Base-by-base conservation (phyloP, 768 basidiomycete species). In the Hygrocybe coccinea region DNA sequence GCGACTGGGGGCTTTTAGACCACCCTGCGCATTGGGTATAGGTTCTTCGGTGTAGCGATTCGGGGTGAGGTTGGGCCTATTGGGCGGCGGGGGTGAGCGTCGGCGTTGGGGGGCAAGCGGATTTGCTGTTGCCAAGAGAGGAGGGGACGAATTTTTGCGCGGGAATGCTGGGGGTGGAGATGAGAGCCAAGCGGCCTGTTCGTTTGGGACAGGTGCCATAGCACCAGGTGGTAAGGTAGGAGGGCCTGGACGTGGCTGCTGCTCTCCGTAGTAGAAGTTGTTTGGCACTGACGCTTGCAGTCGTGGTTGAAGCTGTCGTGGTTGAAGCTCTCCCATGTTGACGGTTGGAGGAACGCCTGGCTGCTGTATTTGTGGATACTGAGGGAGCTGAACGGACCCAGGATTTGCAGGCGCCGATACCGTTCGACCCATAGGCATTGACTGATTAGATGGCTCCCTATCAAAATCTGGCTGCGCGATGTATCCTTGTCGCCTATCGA, bases 71-170 rank as follows among this genome's bases (percentile, higher is more conserved):
- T 66, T 61, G 43, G 63, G 12, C 12, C 14, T 56, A 24, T 69
- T 38, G 34, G 64, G 71, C 8, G 75, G 63, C 14, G 85, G 84
- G 0, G 85, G 82, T 3, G 85, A 85, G 29, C 78, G 76, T 17
- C 79, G 79, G 24, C 68, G 75, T 8, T 4, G 3, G 8, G 29
- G 29, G 5, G 64, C 61, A 33, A 11, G 10, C n/a, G 54, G 14
- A 21, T 48, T 29, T 33, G 41, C 9, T 5, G 21, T 6, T 29
- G 45, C 22, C 2, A 22, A 25, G 22, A 36, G 33, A 19, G 53
- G 36, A 5, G 51, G 51, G 37, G 36, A 43, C 37, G 14, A 15
- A 17, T 8, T 5, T 15, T 22, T 8, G n/a, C 25, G 12, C 2
- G 53, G 19, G 29, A 34, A 37, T 29, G 47, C 17, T 8, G 15